Conservation (phyloP, 306 rosid species). For the Gastrolobium villosum region DNA sequence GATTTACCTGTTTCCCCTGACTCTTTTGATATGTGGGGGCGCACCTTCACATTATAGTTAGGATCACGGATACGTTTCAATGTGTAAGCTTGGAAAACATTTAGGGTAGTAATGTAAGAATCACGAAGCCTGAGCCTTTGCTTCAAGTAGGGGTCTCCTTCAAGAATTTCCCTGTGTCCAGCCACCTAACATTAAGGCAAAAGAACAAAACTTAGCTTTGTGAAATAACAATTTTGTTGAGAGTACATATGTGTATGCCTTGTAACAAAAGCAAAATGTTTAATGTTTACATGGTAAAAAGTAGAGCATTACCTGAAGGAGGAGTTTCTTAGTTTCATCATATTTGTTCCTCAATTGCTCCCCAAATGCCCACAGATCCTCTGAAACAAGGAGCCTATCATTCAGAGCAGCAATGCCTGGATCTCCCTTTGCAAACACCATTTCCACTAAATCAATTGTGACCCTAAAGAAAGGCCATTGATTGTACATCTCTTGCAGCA, state of each 20-base stretch:
- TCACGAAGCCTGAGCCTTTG: constrained; percentile 93
- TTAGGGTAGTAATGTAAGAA: constrained; percentile 91
- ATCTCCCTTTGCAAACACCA: constrained; percentile 99
- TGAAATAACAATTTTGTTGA: not conserved
- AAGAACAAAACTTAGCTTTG: constrained; percentile 35
- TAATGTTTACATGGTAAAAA: not conserved
- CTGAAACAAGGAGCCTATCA: constrained; percentile 88
- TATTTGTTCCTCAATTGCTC: constrained; percentile 71
- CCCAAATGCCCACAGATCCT: constrained; percentile 87
- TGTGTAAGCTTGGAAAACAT: constrained; percentile 97
- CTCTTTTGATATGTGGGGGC: constrained; percentile 81
- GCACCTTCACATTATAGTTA: constrained; percentile 57
- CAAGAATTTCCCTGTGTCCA: constrained; percentile 95
- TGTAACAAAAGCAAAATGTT: not conserved
- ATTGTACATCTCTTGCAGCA: constrained; percentile 93
- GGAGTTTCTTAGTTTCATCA: constrained; percentile 84
- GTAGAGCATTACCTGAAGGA: constrained; percentile 71
- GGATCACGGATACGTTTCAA: constrained; percentile 90
- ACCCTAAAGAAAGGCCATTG: constrained; percentile 97
- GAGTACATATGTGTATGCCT: not conserved
- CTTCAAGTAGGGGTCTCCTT: constrained; percentile 91
- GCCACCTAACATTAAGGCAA: constrained; percentile 70
- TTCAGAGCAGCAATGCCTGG: constrained; percentile 84
- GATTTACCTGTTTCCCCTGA: constrained; percentile 66
- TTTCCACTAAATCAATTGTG: constrained; percentile 94